Evolutionary conservation across 306 rosid genomes (phyloP).

Genomic region (Gastrolobium bilobum): DNA sequence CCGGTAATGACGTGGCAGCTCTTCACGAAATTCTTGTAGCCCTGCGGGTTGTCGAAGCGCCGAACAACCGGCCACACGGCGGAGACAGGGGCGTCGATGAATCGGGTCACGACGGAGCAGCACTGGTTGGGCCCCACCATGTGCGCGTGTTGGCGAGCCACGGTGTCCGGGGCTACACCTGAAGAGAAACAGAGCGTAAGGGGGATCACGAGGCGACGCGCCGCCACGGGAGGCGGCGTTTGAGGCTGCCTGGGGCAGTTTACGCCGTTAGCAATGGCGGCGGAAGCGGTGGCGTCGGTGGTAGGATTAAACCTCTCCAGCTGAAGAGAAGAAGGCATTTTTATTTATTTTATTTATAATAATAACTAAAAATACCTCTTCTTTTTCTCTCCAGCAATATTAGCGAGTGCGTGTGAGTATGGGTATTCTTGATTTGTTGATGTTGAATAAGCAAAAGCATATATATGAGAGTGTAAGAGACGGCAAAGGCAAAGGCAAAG

Average conservation of each 20-base stretch:
- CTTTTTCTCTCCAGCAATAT: background rate
- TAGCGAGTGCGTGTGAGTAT: background rate
- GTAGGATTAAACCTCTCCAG: slow-evolving; percentile 50
- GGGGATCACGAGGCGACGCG: slow-evolving; percentile 30
- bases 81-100: slow-evolving; percentile 55
- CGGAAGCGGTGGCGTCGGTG: slow-evolving; percentile 43
- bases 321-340: slow-evolving; percentile 60
- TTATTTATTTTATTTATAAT: background rate
- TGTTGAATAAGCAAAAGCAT: slow-evolving; percentile 38
- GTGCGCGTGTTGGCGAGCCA: slow-evolving; percentile 50
- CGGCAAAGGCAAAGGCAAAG: background rate
- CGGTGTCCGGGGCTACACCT: background rate
- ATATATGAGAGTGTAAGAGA: slow-evolving; percentile 30
- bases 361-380: background rate
- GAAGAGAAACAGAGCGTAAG: slow-evolving; percentile 25
- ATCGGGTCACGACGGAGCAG: slow-evolving; percentile 58
- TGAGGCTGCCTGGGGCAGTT: slow-evolving; percentile 54
- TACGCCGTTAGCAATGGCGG: slow-evolving; percentile 45
- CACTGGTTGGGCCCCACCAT: slow-evolving; percentile 59
- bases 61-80: slow-evolving; percentile 69
- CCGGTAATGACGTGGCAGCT: slow-evolving; percentile 63
- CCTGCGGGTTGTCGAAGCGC: slow-evolving; percentile 69
- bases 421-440: background rate
- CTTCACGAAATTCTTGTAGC: slow-evolving; percentile 66
- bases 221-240: background rate